A percentile compares a stretch with the other conserved stretches of the same genome.
Conservation (phyloP, 495 filamentous ascomycete genomes). For the Pseudoneurospora amorphoporcata region DNA sequence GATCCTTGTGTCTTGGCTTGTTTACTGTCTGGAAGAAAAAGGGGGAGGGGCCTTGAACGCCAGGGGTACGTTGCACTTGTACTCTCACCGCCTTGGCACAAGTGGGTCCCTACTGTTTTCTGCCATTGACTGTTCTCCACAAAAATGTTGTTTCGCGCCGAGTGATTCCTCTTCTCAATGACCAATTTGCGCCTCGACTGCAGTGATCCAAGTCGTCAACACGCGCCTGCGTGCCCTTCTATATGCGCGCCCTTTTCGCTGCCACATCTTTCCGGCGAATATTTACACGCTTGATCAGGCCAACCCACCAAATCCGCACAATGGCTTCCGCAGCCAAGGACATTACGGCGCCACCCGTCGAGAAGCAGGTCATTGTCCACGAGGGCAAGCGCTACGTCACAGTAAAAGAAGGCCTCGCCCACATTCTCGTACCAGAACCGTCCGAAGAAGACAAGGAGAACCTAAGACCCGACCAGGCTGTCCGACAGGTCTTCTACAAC, state of each 20-base stretch:
- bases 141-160: neutral
- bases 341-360: slow-evolving; percentile 16
- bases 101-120: neutral
- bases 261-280: slow-evolving; percentile 5
- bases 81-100: neutral
- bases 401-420: slow-evolving; percentile 35
- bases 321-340: slow-evolving; percentile 19
- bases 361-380: slow-evolving; percentile 25
- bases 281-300: slow-evolving; percentile 1
- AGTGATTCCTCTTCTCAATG: neutral
- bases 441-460: slow-evolving; percentile 17
- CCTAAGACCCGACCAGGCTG: slow-evolving; percentile 25
- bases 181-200: neutral
- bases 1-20: neutral
- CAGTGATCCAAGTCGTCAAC: neutral
- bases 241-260: slow-evolving; percentile 4
- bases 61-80: neutral
- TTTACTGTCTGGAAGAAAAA: neutral
- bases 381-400: slow-evolving; percentile 31
- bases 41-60: neutral
- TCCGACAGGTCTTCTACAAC: slow-evolving; percentile 92
- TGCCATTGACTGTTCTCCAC: neutral
- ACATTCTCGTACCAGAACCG: slow-evolving; percentile 34
- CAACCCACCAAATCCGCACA: slow-evolving; percentile 1
- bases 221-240: neutral